Evolutionary conservation across 2,329 filamentous ascomycete genomes (phyloP).

Genomic region (Tetracladium maxilliforme): DNA sequence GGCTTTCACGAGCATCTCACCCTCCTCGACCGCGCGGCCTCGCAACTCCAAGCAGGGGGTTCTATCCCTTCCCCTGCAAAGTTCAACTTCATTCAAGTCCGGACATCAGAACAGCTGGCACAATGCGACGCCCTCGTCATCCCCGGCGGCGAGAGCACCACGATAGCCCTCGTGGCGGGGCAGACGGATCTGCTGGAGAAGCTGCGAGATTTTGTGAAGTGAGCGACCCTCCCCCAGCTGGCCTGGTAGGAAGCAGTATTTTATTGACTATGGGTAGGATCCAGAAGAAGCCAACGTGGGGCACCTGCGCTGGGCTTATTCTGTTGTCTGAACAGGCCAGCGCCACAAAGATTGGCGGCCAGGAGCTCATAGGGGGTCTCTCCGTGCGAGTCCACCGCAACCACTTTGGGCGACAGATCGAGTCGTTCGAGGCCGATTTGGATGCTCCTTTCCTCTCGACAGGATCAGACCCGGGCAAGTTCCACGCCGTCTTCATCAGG

Average conservation of each 20-base stretch:
- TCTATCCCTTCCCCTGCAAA: background rate
- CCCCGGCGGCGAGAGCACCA: slow-evolving; percentile 88
- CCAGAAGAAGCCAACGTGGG: slow-evolving; percentile 74
- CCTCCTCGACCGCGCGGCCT: slow-evolving; percentile 55
- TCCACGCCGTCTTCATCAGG: slow-evolving; percentile 81
- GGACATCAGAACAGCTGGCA: slow-evolving; percentile 56
- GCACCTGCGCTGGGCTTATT: slow-evolving; percentile 90
- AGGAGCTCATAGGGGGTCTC: slow-evolving; percentile 84
- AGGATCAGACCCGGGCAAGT: slow-evolving; percentile 34
- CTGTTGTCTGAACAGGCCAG: slow-evolving; percentile 80
- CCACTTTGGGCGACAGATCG: slow-evolving; percentile 85
- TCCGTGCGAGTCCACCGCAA: slow-evolving; percentile 86
- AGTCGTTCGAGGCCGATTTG: slow-evolving; percentile 73
- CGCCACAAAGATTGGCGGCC: slow-evolving; percentile 76
- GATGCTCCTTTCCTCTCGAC: slow-evolving; percentile 53
- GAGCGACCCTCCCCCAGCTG: slow-evolving; percentile 15
- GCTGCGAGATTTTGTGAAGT: slow-evolving; percentile 83
- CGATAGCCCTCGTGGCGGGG: slow-evolving; percentile 77
- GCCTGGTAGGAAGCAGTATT: background rate
- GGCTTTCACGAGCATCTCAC: slow-evolving; percentile 82
- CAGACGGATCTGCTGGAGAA: slow-evolving; percentile 73
- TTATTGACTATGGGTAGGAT: slow-evolving; percentile 31
- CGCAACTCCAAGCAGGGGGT: slow-evolving; percentile 19
- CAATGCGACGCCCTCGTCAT: slow-evolving; percentile 74
- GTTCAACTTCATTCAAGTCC: slow-evolving; percentile 59